Evolutionary conservation across 768 basidiomycete species (phyloP).

Genomic region (Pleurotus pulmonarius): DNA sequence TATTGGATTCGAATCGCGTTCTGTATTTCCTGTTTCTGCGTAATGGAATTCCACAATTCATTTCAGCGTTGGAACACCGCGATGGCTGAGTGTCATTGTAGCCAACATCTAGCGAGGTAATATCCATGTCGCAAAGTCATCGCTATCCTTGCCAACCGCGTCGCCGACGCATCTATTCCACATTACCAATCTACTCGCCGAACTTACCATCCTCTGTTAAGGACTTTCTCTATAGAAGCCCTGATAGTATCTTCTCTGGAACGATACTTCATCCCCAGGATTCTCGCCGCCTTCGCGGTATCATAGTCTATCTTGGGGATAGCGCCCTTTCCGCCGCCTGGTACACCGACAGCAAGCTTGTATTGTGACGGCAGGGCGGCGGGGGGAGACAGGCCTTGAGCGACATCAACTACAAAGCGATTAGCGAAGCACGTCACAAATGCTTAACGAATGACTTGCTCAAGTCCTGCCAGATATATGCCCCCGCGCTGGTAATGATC

Average conservation of each 20-base stretch:
- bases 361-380: background rate
- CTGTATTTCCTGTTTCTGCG: no score
- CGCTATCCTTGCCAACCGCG: no score
- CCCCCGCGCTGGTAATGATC: background rate
- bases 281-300: conserved; percentile 1
- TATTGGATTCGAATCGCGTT: no score
- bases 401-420: conserved; percentile 11
- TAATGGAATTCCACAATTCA: no score
- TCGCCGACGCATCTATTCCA: no score
- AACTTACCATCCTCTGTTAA: conserved; percentile 5
- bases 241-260: conserved; percentile 6
- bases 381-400: background rate
- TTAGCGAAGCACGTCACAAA: background rate
- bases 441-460: conserved; percentile 10
- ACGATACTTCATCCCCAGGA: conserved; percentile 11
- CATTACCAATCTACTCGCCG: no score
- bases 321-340: background rate
- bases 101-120: no score
- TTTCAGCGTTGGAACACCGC: no score
- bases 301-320: conserved; percentile 5
- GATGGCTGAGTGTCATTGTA: no score
- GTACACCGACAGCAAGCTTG: background rate
- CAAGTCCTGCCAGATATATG: conserved; percentile 18
- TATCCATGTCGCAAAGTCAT: no score
- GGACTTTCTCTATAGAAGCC: conserved; percentile 9